Conservation (phyloP, 805 yeast genomes). For the Metschnikowia koreensis region DNA sequence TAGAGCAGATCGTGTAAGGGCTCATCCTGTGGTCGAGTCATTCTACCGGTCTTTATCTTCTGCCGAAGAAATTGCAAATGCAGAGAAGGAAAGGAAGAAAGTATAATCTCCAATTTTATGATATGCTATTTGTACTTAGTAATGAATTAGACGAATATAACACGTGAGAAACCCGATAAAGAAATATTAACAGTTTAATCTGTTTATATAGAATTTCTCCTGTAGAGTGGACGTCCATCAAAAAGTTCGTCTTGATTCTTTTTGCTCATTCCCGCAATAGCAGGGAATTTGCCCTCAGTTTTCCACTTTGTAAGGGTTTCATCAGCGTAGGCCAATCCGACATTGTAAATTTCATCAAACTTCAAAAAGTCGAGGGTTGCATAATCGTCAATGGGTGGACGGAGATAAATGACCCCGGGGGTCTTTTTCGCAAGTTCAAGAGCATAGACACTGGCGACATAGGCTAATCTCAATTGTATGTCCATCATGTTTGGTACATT, state of each 20-base stretch:
- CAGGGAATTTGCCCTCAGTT: slow-evolving; percentile 54
- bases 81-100: not conserved
- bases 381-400: slow-evolving; percentile 92
- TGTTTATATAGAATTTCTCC: slow-evolving; percentile 18
- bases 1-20: slow-evolving; percentile 13
- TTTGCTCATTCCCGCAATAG: slow-evolving; percentile 49
- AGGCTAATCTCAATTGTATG: slow-evolving; percentile 87
- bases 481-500: slow-evolving; percentile 94
- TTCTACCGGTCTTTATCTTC: slow-evolving; percentile 29
- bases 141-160: not conserved
- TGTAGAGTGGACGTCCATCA: slow-evolving; percentile 7
- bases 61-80: slow-evolving; percentile 10
- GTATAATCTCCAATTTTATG: not conserved
- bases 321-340: slow-evolving; percentile 76
- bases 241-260: slow-evolving; percentile 7
- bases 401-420: slow-evolving; percentile 79
- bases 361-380: slow-evolving; percentile 91
- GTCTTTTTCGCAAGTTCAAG: slow-evolving; percentile 80
- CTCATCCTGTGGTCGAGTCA: slow-evolving; percentile 15
- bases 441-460: slow-evolving; percentile 93
- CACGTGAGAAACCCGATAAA: not conserved
- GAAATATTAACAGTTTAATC: not conserved
- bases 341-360: slow-evolving; percentile 83
- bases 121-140: not conserved
- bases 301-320: slow-evolving; percentile 52